Percentiles rank a stretch among this genome's conserved stretches.
These are phyloP conservation scores for Termitomyces bulborhizus DNA, from an alignment of 768 basidiomycete genomes.

Conservation along the genomic window DNA sequence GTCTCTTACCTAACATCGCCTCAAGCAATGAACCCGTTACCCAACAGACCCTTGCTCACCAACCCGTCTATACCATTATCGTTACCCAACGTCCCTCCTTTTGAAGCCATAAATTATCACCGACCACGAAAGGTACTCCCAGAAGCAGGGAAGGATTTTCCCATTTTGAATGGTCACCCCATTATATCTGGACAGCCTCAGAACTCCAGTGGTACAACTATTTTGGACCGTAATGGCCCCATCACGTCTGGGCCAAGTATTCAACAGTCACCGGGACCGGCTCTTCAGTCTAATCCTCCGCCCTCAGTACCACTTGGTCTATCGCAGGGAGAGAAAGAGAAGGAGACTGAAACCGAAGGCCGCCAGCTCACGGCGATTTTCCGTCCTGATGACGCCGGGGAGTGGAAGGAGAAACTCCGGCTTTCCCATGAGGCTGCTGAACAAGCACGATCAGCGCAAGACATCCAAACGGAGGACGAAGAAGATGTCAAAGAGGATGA, in stretches of 20 bases:
- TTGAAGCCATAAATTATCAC: constrained; percentile 69
- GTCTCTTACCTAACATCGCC: constrained; percentile 96
- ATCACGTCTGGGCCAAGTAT: constrained; percentile 36
- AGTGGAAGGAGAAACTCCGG: constrained; percentile 80
- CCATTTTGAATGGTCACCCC: constrained; percentile 55
- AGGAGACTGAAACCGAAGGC: constrained; percentile 41
- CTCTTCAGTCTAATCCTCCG: constrained; percentile 28
- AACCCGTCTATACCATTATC: constrained; percentile 59
- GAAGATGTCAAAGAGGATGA: constrained; percentile 38
- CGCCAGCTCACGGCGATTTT: constrained; percentile 76
- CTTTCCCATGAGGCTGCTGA: constrained; percentile 58
- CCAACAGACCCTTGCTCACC: constrained; percentile 73
- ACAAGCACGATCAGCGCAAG: constrained; percentile 37
- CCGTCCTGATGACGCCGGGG: constrained; percentile 76
- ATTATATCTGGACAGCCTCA: constrained; percentile 48
- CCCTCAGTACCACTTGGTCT: constrained; percentile 22
- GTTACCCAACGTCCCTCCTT: constrained; percentile 66
- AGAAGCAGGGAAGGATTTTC: constrained; percentile 68
- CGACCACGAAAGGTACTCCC: constrained; percentile 78
- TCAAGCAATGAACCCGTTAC: constrained; percentile 95
- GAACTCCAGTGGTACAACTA: constrained; percentile 34
- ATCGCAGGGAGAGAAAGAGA: constrained; percentile 33
- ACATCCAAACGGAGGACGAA: constrained; percentile 24
- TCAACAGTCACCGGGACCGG: constrained; percentile 18
- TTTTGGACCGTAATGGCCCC: constrained; percentile 48